Evolutionary conservation across 2,329 filamentous ascomycete species (phyloP), one percentile per base, ranked within the genome.

Genomic region (Fusarium sp.): DNA sequence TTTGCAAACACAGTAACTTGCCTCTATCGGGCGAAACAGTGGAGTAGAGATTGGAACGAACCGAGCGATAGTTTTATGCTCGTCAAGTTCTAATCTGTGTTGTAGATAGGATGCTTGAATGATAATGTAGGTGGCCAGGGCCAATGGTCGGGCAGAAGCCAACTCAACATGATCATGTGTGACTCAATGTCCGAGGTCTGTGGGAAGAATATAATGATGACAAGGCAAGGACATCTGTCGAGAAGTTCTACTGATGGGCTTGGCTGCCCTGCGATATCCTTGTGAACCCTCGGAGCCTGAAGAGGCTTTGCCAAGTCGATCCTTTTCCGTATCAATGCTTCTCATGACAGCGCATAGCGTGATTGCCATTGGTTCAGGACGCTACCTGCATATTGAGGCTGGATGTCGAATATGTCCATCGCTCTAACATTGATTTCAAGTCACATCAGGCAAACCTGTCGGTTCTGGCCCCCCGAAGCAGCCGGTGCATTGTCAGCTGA

Each of bases 331-430:
- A 58, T 36, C 35, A 55, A 64, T 41, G 24, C 41, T 63, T 56
- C 39, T 47, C 38, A 58, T 53, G 39, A 45, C 15, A 35, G 26
- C 36, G 41, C 32, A 41, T 70, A 39, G 41, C 59, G 35, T 42
- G 26, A 38, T 39, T 36, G 41, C 18, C 30, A 59, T 60, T 50
- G 48, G 67, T 41, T 59, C 67, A 74, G 26, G 57, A 63, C 41
- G 41, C 76, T 66, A 55, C 69, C 71, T 75, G 67, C 73, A 76
- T 79, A 53, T 63, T 63, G 66, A 77, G 66, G 68, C 50, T 75
- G 61, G 62, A 36, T 42, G 28, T 60, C 55, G 28, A 66, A 59
- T 65, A 47, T 66, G 50, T 38, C 61, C 54, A 59, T 70, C 67
- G 50, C 59, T 74, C 66, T 36, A 63, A 63, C 56, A 70, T 45